phyloP scores from a whole-genome alignment of 306 rosid species.

The Prunus campanulata region DNA sequence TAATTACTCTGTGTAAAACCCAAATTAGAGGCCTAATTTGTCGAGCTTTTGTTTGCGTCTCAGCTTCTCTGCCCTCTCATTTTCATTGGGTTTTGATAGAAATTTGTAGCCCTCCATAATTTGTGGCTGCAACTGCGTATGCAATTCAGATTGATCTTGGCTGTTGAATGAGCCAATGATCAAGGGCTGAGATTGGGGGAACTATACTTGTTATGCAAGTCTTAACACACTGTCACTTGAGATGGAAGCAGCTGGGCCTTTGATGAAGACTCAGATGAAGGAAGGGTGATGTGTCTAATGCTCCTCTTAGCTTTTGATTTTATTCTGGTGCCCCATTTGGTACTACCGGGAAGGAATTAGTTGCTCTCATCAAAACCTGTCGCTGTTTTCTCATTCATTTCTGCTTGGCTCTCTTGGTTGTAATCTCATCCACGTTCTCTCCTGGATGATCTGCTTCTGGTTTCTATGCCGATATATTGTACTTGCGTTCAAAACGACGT shows the following conservation, averaged over 20 bases:
- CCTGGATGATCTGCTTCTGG: background rate
- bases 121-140: constrained; percentile 8
- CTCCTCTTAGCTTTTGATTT: background rate
- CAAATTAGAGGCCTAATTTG: background rate
- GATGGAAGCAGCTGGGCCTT: too few species aligned
- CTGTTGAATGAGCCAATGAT: background rate
- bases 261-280: background rate
- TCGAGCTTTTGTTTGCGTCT: background rate
- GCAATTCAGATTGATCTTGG: background rate
- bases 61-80: constrained; percentile 24
- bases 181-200: background rate
- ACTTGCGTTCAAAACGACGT: too few species aligned
- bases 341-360: background rate
- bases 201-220: background rate
- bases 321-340: background rate
- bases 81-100: constrained; percentile 7
- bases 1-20: background rate
- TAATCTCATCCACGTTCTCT: constrained; percentile 11
- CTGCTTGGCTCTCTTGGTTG: background rate
- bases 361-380: constrained; percentile 10
- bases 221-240: too few species aligned
- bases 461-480: background rate
- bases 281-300: constrained; percentile 5
- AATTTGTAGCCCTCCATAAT: background rate
- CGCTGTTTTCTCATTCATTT: background rate